A percentile compares a stretch with the other conserved stretches of the same genome.
Conservation (phyloP, 305 asterid species). For the Solanum hybrid region DNA sequence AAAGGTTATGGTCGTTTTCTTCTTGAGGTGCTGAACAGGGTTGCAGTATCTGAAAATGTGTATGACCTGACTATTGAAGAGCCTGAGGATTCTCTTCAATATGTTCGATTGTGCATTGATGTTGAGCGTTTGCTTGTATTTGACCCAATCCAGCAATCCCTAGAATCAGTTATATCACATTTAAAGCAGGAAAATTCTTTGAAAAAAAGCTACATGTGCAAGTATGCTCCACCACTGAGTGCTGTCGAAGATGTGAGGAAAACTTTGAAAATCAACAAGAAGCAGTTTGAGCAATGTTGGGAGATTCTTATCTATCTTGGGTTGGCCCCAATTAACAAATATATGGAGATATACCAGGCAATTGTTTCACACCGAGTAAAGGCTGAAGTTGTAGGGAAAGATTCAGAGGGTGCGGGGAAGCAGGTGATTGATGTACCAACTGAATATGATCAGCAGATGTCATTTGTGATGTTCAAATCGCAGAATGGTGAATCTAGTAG, state of each 20-base stretch:
- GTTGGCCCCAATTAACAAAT: conserved; percentile 38
- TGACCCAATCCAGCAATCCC: conserved; percentile 43
- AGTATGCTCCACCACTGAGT: conserved; percentile 39
- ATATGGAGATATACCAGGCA: conserved; percentile 43
- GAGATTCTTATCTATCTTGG: conserved; percentile 72
- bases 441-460: conserved; percentile 51
- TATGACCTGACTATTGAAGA: conserved; percentile 85
- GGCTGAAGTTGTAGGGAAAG: conserved; percentile 72
- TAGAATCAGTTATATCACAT: conserved; percentile 30
- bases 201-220: conserved; percentile 36
- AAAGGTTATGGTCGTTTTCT: conserved; percentile 72
- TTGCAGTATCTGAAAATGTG: conserved; percentile 55
- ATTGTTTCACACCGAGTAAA: conserved; percentile 45
- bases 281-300: conserved; percentile 87
- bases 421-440: conserved; percentile 61
- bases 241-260: conserved; percentile 53
- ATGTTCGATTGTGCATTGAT: conserved; percentile 64
- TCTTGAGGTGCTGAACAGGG: conserved; percentile 48
- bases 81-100: conserved; percentile 83
- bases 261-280: conserved; percentile 66
- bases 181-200: conserved; percentile 50
- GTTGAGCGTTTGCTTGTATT: conserved; percentile 62
- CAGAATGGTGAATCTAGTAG: conserved; percentile 24
- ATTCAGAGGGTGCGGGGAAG: conserved; percentile 54
- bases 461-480: conserved; percentile 73